Conservation (phyloP, 176 grass and related monocot genomes). For the Saccharum spontaneum region DNA sequence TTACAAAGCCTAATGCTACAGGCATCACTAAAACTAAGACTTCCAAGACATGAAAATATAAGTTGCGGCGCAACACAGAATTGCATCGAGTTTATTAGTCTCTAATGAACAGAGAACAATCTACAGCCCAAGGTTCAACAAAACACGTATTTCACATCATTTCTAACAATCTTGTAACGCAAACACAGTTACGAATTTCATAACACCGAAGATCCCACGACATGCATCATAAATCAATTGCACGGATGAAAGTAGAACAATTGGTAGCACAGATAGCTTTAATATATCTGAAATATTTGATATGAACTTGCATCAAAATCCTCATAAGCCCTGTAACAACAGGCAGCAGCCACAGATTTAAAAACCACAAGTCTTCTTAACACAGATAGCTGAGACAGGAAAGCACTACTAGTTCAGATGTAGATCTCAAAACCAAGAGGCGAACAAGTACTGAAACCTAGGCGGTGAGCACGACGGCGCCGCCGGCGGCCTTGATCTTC, state of each 20-base stretch:
- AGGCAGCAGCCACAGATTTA: conserved; percentile 13
- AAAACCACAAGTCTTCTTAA: conserved; percentile 43
- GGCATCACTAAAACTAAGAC: not conserved
- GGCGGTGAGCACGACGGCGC: conserved; percentile 77
- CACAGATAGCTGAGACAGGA: conserved; percentile 31
- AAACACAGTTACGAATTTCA: not conserved
- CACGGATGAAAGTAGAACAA: not conserved
- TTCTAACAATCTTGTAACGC: not conserved
- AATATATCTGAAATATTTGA: conserved; percentile 22
- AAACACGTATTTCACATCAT: not conserved
- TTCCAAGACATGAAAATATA: no score
- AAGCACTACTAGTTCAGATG: conserved; percentile 31
- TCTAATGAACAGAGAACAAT: not conserved
- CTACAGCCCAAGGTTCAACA: not conserved
- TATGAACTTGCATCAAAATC: conserved; percentile 38
- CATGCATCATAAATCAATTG: not conserved
- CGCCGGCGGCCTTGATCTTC: conserved; percentile 96
- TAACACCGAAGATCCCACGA: no score
- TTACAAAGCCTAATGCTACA: not conserved
- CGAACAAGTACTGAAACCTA: conserved; percentile 37
- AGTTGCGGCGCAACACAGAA: not conserved
- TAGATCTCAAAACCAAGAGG: conserved; percentile 43
- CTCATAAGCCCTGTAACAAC: not conserved
- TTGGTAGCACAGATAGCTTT: not conserved
- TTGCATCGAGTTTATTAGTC: no score